These are phyloP conservation scores for Gynochthodes officinalis DNA, from an alignment of 257 asterid species.

Conservation along the genomic window DNA sequence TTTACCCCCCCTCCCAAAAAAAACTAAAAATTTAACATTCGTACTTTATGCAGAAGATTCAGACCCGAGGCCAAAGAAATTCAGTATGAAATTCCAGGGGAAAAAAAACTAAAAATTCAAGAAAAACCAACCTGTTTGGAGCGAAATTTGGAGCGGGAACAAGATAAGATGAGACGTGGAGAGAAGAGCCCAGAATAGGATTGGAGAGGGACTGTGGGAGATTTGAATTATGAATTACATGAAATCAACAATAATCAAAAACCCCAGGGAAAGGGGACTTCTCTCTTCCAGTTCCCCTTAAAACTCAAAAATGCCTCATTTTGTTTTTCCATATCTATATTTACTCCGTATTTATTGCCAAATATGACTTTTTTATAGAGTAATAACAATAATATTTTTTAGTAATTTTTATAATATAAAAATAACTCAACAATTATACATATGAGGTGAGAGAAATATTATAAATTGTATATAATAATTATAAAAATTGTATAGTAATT, in stretches of 20 bases:
- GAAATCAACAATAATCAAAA: not conserved
- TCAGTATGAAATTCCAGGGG: not conserved
- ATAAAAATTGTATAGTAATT: too few relatives aligned
- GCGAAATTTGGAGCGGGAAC: not conserved
- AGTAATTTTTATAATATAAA: too few relatives aligned
- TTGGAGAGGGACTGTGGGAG: not conserved
- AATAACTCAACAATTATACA: too few relatives aligned
- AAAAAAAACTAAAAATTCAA: not conserved
- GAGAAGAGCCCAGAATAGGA: not conserved
- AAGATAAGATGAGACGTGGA: not conserved
- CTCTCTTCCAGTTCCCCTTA: not conserved
- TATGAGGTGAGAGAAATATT: too few relatives aligned
- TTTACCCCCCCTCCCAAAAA: not conserved
- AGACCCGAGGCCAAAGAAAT: not conserved
- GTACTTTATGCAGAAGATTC: not conserved
- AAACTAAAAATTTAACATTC: too few relatives aligned
- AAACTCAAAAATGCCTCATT: not conserved
- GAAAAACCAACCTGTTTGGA: constrained; percentile 4
- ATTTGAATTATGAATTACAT: not conserved
- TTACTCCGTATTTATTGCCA: too few relatives aligned
- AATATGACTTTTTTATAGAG: too few relatives aligned
- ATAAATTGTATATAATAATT: too few relatives aligned
- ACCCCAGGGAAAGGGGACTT: not conserved
- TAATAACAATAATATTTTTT: too few relatives aligned
- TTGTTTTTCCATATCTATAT: too few relatives aligned